phyloP scores from a whole-genome alignment of 2,329 filamentous ascomycete genomes.

The Thermothelomyces thermophilus region DNA sequence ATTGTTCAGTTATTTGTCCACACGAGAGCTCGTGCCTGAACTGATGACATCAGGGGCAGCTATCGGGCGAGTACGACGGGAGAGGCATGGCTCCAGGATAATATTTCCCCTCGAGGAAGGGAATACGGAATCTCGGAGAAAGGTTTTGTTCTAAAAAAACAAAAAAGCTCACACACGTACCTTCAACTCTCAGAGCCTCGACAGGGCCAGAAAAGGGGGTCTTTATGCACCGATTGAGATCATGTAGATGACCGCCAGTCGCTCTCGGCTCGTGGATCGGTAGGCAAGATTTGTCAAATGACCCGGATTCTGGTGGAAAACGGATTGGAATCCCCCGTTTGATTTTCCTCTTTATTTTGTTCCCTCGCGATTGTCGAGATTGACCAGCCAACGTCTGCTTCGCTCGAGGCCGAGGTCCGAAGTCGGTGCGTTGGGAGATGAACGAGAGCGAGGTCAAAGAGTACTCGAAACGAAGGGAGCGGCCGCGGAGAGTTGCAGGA shows the following conservation, averaged over 20 bases:
- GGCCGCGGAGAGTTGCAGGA: constrained; percentile 32
- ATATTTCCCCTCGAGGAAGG: constrained; percentile 9
- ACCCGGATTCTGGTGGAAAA: constrained; percentile 6
- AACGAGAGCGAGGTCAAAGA: constrained; percentile 6
- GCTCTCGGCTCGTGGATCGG: constrained; percentile 7
- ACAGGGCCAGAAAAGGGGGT: constrained; percentile 20
- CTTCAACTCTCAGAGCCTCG: constrained; percentile 26
- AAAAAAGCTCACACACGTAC: constrained; percentile 23
- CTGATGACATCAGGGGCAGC: constrained; percentile 20
- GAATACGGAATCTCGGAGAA: constrained; percentile 6
- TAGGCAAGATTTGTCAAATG: background rate
- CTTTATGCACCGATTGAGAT: constrained; percentile 23
- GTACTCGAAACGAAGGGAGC: constrained; percentile 31
- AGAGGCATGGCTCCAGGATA: background rate
- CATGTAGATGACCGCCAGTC: constrained; percentile 23
- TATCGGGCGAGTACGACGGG: constrained; percentile 1
- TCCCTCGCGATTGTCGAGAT: background rate
- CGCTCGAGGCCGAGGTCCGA: constrained; percentile 14
- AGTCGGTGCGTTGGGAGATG: constrained; percentile 6
- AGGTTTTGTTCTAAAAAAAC: no score
- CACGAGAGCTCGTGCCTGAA: constrained; percentile 9
- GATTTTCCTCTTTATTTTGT: background rate
- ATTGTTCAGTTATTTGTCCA: constrained; percentile 25
- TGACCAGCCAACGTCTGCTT: constrained; percentile 6
- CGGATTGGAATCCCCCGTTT: constrained; percentile 1